Evolutionary conservation across 176 grass and related monocot species (phyloP).

Genomic region (Musa itinerans): DNA sequence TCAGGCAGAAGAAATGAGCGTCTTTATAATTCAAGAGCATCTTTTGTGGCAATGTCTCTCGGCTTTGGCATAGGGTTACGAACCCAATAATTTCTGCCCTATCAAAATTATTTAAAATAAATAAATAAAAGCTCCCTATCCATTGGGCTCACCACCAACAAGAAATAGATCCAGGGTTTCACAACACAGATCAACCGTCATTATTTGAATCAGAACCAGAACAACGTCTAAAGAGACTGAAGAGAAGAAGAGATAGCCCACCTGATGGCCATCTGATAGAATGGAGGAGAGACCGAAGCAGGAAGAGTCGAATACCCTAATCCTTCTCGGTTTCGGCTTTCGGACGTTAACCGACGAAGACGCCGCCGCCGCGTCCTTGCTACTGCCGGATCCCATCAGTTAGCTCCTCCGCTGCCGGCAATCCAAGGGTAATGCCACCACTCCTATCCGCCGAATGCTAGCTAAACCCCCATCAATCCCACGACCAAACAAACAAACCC

Average conservation of each 20-base stretch:
- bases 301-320: slow-evolving; percentile 38
- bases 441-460: not conserved
- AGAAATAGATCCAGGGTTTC: not conserved
- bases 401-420: not conserved
- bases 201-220: not conserved
- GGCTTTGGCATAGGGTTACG: not conserved
- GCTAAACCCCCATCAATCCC: not conserved
- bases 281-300: slow-evolving; percentile 53
- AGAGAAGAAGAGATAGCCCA: not conserved
- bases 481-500: not conserved
- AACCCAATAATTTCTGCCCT: not conserved
- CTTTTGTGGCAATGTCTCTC: not conserved
- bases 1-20: not conserved
- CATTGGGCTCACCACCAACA: not conserved
- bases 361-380: slow-evolving; percentile 41
- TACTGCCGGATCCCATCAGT: slow-evolving; percentile 79
- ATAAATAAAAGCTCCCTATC: not conserved
- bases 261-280: slow-evolving; percentile 1
- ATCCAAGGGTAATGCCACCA: not conserved
- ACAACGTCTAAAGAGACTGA: not conserved
- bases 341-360: slow-evolving; percentile 1
- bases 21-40: not conserved
- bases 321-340: slow-evolving; percentile 19
- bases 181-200: not conserved
- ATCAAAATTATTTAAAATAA: too few species aligned